Evolutionary conservation across 2,329 filamentous ascomycete species (phyloP).

Genomic region (Alternaria sp.): DNA sequence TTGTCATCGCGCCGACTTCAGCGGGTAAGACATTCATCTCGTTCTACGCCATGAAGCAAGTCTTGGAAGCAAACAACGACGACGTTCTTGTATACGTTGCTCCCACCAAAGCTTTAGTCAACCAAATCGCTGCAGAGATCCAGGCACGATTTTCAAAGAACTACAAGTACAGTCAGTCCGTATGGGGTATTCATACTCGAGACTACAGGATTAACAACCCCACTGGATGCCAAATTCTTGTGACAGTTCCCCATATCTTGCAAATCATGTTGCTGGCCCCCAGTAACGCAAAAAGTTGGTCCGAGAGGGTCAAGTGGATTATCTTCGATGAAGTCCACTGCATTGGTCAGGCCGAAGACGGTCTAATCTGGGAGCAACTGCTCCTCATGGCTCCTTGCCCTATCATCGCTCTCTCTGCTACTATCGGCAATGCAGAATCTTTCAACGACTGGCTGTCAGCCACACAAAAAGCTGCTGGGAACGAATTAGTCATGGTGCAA

Average conservation of each 20-base stretch:
- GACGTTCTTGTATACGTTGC: constrained; percentile 80
- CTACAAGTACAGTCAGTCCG: constrained; percentile 67
- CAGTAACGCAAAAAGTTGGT: constrained; percentile 76
- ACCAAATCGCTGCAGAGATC: constrained; percentile 82
- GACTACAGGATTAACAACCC: constrained; percentile 80
- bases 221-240: constrained; percentile 74
- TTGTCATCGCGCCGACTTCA: constrained; percentile 80
- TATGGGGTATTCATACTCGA: constrained; percentile 81
- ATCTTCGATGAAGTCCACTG: constrained; percentile 86
- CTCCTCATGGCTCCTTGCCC: constrained; percentile 77
- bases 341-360: constrained; percentile 79
- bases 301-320: constrained; percentile 73
- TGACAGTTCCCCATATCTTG: constrained; percentile 79
- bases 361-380: constrained; percentile 80
- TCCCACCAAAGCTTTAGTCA: constrained; percentile 82
- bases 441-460: constrained; percentile 73
- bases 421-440: constrained; percentile 76
- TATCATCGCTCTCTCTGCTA: constrained; percentile 81
- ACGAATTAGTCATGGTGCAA: constrained; percentile 71
- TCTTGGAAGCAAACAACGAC: constrained; percentile 72
- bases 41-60: constrained; percentile 83
- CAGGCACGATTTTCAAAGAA: constrained; percentile 76
- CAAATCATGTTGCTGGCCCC: constrained; percentile 75
- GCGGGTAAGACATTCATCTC: constrained; percentile 86
- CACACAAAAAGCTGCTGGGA: constrained; percentile 70